Evolutionary conservation across 805 yeast genomes (phyloP).

Genomic region (Blastobotrys peoriensis): DNA sequence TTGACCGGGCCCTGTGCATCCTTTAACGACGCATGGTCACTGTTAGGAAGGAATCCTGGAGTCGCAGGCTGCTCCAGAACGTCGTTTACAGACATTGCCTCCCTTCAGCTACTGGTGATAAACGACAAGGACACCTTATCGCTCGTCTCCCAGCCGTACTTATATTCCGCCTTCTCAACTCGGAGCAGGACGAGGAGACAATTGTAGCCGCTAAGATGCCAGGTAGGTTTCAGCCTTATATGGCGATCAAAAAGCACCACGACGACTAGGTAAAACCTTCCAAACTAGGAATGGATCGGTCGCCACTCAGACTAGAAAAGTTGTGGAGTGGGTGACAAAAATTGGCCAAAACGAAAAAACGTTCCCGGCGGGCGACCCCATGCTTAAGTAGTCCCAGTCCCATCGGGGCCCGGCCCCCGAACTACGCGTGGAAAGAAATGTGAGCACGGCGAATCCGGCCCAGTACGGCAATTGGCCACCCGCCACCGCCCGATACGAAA

Average conservation of each 20-base stretch:
- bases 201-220: too few relatives aligned
- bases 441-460: not conserved
- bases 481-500: not conserved
- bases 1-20: not conserved
- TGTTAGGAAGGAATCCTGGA: not conserved
- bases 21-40: not conserved
- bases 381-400: not conserved
- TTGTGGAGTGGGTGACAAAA: not conserved
- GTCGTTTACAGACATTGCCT: not conserved
- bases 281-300: not conserved
- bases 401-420: not conserved
- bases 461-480: not conserved
- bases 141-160: too few relatives aligned
- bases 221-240: too few relatives aligned
- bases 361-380: not conserved
- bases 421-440: not conserved
- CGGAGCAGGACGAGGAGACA: too few relatives aligned
- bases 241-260: too few relatives aligned
- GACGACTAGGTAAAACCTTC: too few relatives aligned
- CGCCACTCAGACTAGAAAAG: not conserved
- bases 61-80: not conserved
- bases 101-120: not conserved
- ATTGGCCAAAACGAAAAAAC: not conserved
- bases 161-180: too few relatives aligned
- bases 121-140: too few relatives aligned